Base-by-base conservation (phyloP, 208 protist genomes). In the Balamuthia mandrillaris region DNA sequence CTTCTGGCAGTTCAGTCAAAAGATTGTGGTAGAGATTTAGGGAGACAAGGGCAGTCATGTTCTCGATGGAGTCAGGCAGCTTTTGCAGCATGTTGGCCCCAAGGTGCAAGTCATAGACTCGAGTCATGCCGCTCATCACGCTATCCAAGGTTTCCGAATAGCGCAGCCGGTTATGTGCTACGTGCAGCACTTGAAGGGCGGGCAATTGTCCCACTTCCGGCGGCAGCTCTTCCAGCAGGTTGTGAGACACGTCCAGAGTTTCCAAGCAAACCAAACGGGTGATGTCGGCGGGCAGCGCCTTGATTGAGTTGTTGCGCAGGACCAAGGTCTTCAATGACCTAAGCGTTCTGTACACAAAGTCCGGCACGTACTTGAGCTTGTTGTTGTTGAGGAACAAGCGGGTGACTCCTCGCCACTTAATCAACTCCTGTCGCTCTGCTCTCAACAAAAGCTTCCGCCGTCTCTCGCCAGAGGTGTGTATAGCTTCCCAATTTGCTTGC, bases 21-120 rank as follows among this genome's bases (percentile, higher is more conserved):
- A 78, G 58, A 49, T 78, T 78, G 12, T 78, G 68, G 68, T 78
- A 78, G 68, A 78, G 21, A 33, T 78, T 78, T 29, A 78, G 52
- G 45, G 52, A 78, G 27, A 49, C 58, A 27, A 78, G 45, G 45
- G 42, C 52, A 12, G 52, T 49, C 45, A 78, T 42, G 45, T 58
- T 78, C 45, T 16, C 45, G n/a, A 78, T 42, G 45, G 68, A 78
- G 33, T 78, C 37, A 16, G 68, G 68, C 31, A 78, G 24, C 68
- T 78, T 42, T 49, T 78, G 52, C 45, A 78, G 24, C 47, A 60
- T 42, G 47, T 78, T 78, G 45, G 29, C 68, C 10, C 68, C 68
- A 6, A 78, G 68, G 14, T 78, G 68, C 18, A 78, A 21, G n/a
- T 78, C 68, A 42, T 78, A 49, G 2, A 78, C 45, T 10, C 68